Conservation (phyloP, 1,284 basidiomycete species). For the Microbotryomycetes sp. region DNA sequence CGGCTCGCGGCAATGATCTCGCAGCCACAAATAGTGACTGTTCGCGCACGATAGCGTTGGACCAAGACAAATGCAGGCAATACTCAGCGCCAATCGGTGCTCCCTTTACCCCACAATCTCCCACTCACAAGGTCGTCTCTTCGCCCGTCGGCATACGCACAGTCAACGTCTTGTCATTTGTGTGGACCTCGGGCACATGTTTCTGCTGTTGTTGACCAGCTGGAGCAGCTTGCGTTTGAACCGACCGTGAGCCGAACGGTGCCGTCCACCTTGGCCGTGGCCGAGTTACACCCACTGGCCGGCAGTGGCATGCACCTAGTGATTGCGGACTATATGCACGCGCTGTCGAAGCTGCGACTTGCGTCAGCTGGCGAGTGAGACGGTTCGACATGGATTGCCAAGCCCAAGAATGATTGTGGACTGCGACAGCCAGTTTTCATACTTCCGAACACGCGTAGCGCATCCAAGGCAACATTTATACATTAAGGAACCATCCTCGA, state of each 20-base stretch:
- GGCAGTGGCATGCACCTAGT: background rate
- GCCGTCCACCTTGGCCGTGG: background rate
- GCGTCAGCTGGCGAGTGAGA: too few relatives aligned
- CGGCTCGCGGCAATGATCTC: conserved; percentile 83
- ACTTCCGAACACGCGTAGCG: too few relatives aligned
- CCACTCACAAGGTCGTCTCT: conserved; percentile 2
- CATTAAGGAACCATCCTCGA: too few relatives aligned
- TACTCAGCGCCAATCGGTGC: too few relatives aligned
- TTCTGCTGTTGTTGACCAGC: background rate
- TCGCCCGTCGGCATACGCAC: conserved; percentile 1
- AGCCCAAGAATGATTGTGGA: too few relatives aligned
- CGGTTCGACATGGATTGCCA: too few relatives aligned
- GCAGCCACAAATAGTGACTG: conserved; percentile 64
- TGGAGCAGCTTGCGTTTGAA: background rate
- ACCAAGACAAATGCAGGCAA: too few relatives aligned
- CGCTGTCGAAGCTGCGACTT: too few relatives aligned
- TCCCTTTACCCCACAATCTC: too few relatives aligned
- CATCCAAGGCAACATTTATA: too few relatives aligned
- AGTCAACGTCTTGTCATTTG: background rate
- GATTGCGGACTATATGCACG: too few relatives aligned
- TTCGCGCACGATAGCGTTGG: background rate
- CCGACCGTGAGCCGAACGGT: background rate
- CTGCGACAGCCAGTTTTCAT: too few relatives aligned
- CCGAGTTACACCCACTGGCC: background rate
- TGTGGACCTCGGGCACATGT: background rate